A percentile compares a stretch with the other conserved stretches of the same genome.
Evolutionary conservation across 805 yeast genomes (phyloP).

Genomic region (Candida insectalens): DNA sequence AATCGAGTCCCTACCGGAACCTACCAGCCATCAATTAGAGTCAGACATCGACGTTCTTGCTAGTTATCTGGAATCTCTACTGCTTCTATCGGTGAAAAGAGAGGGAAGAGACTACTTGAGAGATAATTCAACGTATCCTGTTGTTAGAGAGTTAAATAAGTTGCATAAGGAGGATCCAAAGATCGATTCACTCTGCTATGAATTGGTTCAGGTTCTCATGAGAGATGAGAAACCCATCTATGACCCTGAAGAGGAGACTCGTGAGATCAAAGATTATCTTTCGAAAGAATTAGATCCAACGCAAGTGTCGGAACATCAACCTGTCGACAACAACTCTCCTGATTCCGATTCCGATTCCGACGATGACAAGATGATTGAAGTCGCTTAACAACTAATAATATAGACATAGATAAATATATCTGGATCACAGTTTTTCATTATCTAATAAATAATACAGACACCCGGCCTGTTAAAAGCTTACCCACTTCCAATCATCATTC

Average conservation of each 20-base stretch:
- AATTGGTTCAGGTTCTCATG: conserved; percentile 83
- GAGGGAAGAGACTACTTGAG: conserved; percentile 69
- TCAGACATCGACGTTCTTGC: conserved; percentile 54
- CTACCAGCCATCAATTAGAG: conserved; percentile 70
- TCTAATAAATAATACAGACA: too few species aligned
- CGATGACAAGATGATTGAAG: conserved; percentile 6
- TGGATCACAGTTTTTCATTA: too few species aligned
- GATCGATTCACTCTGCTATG: conserved; percentile 64
- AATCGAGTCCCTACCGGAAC: conserved; percentile 77
- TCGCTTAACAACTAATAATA: background rate
- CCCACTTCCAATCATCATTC: too few species aligned
- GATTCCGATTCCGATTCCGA: conserved; percentile 3
- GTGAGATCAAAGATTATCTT: conserved; percentile 39
- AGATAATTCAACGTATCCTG: conserved; percentile 73
- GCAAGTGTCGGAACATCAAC: too few species aligned
- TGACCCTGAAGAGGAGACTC: conserved; percentile 37
- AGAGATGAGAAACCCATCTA: conserved; percentile 71
- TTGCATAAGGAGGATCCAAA: conserved; percentile 27
- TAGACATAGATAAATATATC: too few species aligned
- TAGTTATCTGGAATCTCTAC: conserved; percentile 69
- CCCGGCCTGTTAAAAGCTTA: too few species aligned
- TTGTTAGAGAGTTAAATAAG: conserved; percentile 80
- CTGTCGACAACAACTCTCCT: background rate
- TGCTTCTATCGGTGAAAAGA: conserved; percentile 70
- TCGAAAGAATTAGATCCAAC: conserved; percentile 20